These are phyloP conservation scores for Pogostemon cablin DNA, from an alignment of 257 asterid species.

Conservation along the genomic window DNA sequence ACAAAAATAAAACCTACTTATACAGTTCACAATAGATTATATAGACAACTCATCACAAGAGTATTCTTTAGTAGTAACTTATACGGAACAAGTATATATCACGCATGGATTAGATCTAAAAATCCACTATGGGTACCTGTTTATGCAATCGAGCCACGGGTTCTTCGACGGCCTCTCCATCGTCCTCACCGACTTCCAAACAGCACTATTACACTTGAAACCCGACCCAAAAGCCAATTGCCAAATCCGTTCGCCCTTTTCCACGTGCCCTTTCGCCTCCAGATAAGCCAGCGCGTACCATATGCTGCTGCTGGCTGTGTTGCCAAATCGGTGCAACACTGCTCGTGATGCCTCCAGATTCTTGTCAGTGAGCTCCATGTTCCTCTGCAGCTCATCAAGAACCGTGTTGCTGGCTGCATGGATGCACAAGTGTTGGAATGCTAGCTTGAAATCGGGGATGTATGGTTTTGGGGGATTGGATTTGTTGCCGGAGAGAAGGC, in stretches of 20 bases:
- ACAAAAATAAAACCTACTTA: too few relatives aligned
- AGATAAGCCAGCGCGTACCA: conserved; percentile 93
- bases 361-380: conserved; percentile 67
- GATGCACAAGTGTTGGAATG: conserved; percentile 92
- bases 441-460: conserved; percentile 94
- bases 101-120: conserved; percentile 1
- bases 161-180: conserved; percentile 42
- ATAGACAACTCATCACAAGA: too few relatives aligned
- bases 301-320: conserved; percentile 94
- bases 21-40: too few relatives aligned
- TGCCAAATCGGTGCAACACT: conserved; percentile 78
- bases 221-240: conserved; percentile 96
- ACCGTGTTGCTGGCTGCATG: conserved; percentile 89
- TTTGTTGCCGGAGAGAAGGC: conserved; percentile 44
- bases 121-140: conserved; percentile 52
- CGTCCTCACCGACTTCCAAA: conserved; percentile 70
- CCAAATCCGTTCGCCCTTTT: conserved; percentile 82
- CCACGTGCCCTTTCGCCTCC: conserved; percentile 76
- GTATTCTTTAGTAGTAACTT: too few relatives aligned
- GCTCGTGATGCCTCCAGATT: conserved; percentile 85
- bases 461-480: conserved; percentile 56
- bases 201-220: conserved; percentile 88
- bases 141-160: conserved; percentile 78
- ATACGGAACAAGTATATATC: too few relatives aligned
- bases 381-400: conserved; percentile 87